phyloP scores from a whole-genome alignment of 306 rosid genomes.

The Castanea mollissima region DNA sequence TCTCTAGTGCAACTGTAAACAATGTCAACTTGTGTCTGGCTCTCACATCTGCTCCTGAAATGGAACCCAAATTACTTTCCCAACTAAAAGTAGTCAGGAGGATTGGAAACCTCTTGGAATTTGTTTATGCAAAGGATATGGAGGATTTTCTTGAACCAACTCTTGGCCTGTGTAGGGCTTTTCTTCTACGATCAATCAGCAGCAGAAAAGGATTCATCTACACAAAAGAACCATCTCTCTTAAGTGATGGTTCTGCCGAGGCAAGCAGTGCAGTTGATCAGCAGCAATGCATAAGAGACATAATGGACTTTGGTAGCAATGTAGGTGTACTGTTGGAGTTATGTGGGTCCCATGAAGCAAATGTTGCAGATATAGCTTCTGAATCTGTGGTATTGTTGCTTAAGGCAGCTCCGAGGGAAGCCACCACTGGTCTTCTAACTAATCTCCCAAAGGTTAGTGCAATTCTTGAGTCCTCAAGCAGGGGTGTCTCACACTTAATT shows the following conservation, averaged over 20 bases:
- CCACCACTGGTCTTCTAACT: conserved; percentile 79
- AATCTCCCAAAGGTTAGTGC: conserved; percentile 72
- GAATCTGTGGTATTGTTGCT: conserved; percentile 74
- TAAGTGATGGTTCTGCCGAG: conserved; percentile 51
- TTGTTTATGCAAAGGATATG: conserved; percentile 80
- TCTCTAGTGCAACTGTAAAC: conserved; percentile 82
- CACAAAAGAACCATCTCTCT: conserved; percentile 63
- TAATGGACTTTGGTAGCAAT: conserved; percentile 79
- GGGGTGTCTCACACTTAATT: conserved; percentile 45
- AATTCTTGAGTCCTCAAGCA: conserved; percentile 71
- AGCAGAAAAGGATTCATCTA: conserved; percentile 54
- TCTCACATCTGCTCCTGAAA: conserved; percentile 86
- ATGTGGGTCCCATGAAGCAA: conserved; percentile 50
- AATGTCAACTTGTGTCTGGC: conserved; percentile 87
- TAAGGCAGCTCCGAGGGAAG: conserved; percentile 95
- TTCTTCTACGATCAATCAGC: conserved; percentile 72
- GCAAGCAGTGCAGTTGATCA: conserved; percentile 54
- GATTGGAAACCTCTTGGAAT: conserved; percentile 83
- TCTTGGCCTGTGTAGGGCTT: conserved; percentile 87
- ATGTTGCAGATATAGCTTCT: conserved; percentile 70
- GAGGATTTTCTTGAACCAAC: conserved; percentile 92
- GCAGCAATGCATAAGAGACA: conserved; percentile 78
- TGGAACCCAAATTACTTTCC: conserved; percentile 93
- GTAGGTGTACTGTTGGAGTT: conserved; percentile 72
- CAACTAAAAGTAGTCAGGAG: conserved; percentile 88